These are phyloP conservation scores for Plantago elongata DNA, from an alignment of 257 asterid genomes.

Conservation along the genomic window DNA sequence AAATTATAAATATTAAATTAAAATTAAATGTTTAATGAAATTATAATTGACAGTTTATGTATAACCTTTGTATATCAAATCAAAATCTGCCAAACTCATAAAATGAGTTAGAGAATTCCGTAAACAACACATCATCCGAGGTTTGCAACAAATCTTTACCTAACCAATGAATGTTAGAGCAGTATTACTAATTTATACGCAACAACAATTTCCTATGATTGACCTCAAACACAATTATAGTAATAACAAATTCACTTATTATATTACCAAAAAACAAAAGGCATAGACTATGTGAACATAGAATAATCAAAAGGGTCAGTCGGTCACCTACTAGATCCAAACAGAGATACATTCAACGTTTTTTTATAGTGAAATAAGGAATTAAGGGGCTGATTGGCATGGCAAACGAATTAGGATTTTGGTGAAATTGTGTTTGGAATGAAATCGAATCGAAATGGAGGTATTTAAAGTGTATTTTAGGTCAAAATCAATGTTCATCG, in stretches of 20 bases:
- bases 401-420: too few relatives aligned
- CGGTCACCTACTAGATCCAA: neutral
- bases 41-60: too few relatives aligned
- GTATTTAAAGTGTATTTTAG: too few relatives aligned
- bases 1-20: too few relatives aligned
- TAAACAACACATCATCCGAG: neutral
- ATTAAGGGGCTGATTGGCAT: too few relatives aligned
- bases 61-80: too few relatives aligned
- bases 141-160: neutral
- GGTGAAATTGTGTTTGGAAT: too few relatives aligned
- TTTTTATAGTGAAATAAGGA: too few relatives aligned
- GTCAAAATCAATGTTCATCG: too few relatives aligned
- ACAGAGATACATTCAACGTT: neutral
- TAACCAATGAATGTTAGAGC: neutral
- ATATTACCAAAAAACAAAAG: conserved; percentile 2
- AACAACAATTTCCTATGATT: conserved; percentile 7
- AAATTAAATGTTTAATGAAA: too few relatives aligned
- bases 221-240: neutral
- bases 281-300: neutral
- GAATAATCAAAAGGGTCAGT: neutral
- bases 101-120: neutral
- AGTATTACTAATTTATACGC: neutral
- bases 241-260: neutral
- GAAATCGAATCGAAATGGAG: too few relatives aligned
- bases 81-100: neutral